Percentiles rank a stretch among this genome's conserved stretches.
These are phyloP conservation scores for Cinchona pubescens DNA, from an alignment of 257 asterid species.

Conservation along the genomic window DNA sequence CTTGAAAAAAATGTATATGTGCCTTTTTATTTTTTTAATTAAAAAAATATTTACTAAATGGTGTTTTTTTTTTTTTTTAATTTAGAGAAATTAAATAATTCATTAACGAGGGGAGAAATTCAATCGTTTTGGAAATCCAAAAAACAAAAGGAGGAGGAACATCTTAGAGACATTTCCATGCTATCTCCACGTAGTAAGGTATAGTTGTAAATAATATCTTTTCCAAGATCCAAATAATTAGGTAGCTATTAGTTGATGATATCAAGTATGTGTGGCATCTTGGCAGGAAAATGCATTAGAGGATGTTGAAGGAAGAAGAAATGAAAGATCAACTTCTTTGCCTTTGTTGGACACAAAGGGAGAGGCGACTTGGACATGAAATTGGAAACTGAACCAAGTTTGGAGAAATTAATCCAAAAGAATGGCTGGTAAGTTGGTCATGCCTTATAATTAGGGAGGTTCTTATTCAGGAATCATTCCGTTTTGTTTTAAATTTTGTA, in stretches of 20 bases:
- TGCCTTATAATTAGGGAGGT: too few relatives aligned
- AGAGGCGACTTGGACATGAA: slow-evolving; percentile 9
- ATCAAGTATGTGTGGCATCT: too few relatives aligned
- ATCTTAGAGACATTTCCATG: slow-evolving; percentile 49
- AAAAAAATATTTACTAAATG: too few relatives aligned
- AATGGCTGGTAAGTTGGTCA: slow-evolving; percentile 60
- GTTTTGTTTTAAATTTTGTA: too few relatives aligned
- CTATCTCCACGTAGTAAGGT: slow-evolving; percentile 64
- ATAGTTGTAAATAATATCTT: background rate
- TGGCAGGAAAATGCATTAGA: slow-evolving; percentile 36
- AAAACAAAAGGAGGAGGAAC: slow-evolving; percentile 64
- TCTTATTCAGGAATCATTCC: too few relatives aligned
- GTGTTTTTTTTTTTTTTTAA: background rate
- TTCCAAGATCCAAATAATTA: too few relatives aligned
- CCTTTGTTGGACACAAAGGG: background rate
- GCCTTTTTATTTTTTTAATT: too few relatives aligned
- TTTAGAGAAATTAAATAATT: slow-evolving; percentile 50
- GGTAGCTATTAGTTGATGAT: too few relatives aligned
- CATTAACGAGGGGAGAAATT: slow-evolving; percentile 69
- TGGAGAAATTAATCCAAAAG: slow-evolving; percentile 48
- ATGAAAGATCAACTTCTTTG: slow-evolving; percentile 7
- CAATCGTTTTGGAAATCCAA: slow-evolving; percentile 69
- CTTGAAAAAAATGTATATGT: background rate
- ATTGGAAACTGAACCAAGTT: slow-evolving; percentile 29
- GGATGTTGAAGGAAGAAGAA: slow-evolving; percentile 23